A percentile compares a stretch with the other conserved stretches of the same genome.
Conservation (phyloP, 805 yeast genomes). For the Spathaspora passalidarum region DNA sequence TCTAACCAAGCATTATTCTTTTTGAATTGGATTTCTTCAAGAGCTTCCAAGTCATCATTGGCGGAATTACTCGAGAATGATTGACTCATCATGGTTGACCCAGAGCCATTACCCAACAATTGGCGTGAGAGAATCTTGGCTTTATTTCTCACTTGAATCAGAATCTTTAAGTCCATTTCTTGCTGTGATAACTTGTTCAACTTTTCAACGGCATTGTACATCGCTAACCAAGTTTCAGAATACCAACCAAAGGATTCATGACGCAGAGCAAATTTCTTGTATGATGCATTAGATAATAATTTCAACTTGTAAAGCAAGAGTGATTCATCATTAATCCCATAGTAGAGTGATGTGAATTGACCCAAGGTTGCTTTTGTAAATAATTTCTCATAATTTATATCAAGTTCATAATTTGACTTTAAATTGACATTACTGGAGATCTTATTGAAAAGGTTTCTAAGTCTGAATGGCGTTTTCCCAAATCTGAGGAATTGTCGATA, state of each 20-base stretch:
- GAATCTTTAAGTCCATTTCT: slow-evolving; percentile 54
- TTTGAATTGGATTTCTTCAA: slow-evolving; percentile 33
- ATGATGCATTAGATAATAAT: slow-evolving; percentile 36
- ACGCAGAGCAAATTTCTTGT: slow-evolving; percentile 40
- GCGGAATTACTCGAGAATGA: slow-evolving; percentile 13
- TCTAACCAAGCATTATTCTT: slow-evolving; percentile 38
- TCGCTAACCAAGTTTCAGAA: slow-evolving; percentile 55
- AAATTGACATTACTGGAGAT: slow-evolving; percentile 14
- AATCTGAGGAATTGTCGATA: slow-evolving; percentile 70
- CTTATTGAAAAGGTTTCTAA: slow-evolving; percentile 35
- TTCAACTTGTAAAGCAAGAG: slow-evolving; percentile 53
- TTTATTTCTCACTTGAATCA: slow-evolving; percentile 57
- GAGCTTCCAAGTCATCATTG: slow-evolving; percentile 18
- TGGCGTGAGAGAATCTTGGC: slow-evolving; percentile 46
- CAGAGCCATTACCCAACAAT: slow-evolving; percentile 23
- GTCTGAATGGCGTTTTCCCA: slow-evolving; percentile 65
- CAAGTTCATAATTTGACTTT: slow-evolving; percentile 12
- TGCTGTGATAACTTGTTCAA: slow-evolving; percentile 41
- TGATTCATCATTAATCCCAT: slow-evolving; percentile 64
- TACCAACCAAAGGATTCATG: slow-evolving; percentile 74
- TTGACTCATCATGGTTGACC: slow-evolving; percentile 5
- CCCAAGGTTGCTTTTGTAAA: slow-evolving; percentile 46
- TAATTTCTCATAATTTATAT: slow-evolving; percentile 13
- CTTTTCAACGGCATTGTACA: slow-evolving; percentile 48
- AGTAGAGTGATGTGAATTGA: slow-evolving; percentile 56